Base-by-base conservation (phyloP, 176 grass and related monocot genomes). In the Oropetium thomaeum region DNA sequence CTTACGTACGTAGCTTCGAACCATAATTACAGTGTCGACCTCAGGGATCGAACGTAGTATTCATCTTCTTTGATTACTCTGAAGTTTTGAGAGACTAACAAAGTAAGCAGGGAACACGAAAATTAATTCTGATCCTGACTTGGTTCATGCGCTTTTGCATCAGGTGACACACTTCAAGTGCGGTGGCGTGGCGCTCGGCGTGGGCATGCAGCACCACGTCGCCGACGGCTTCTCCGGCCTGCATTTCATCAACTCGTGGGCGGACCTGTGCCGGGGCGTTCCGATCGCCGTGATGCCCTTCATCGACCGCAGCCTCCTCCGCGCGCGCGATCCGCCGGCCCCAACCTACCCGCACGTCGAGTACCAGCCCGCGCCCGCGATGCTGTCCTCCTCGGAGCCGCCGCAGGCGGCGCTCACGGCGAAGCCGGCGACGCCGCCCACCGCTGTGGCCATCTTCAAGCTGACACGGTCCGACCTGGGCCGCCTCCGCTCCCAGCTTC, bases 111-210 rank as follows among this genome's bases (percentile, higher is more conserved):
- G n/a, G n/a, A n/a, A n/a, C n/a, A n/a, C n/a, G n/a, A n/a, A 33
- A 58, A 17, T 27, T 27, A 26, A 17, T 69, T 26, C 12, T 19
- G 28, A 33, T 19, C 29, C 58, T 62, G 52, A 83, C 34, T 41
- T 3, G 4, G 14, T n/a, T 42, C 17, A 15, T 47, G 14, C 27
- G 7, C 14, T 71, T 79, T 74, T 87, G 59, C 75, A 84, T 10
- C 87, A 97, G 93, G 90, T 97, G 73, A 97, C 90, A 11, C 69
- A 93, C 79, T 97, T 97, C 76, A 97, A 93, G 65, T 97, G 88
- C 30, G 93, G 93, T 32, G 90, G 93, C 37, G 90, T 88, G 4
- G 76, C 90, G 14, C 75, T 97, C 44, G 93, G 93, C 42, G 90
- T 97, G 20, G 93, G 90, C 58, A 89, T 97, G 90, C 93, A 97